Percentiles rank a stretch among this genome's conserved stretches.
These are phyloP conservation scores for Vitis labrusca DNA, from an alignment of 164 flowering plant species.

Conservation along the genomic window DNA sequence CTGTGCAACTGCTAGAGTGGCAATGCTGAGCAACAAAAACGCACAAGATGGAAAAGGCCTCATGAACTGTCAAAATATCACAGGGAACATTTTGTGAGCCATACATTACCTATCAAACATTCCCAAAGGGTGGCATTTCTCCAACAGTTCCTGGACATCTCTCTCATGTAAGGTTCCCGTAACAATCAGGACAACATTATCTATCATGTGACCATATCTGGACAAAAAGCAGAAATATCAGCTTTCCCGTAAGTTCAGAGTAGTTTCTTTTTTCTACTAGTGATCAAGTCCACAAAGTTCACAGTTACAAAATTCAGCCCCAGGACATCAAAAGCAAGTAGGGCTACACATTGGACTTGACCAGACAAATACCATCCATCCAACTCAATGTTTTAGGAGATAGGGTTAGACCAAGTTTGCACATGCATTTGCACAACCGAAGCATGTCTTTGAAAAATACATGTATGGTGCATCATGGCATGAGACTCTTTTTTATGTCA, in stretches of 20 bases:
- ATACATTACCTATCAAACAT: conserved; percentile 93
- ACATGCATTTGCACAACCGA: not conserved
- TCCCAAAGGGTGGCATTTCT: conserved; percentile 98
- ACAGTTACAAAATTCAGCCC: not conserved
- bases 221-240: conserved; percentile 10
- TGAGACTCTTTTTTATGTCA: no score
- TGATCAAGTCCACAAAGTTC: not conserved
- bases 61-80: not conserved
- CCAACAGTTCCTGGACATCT: conserved; percentile 95
- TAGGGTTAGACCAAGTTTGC: not conserved
- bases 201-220: conserved; percentile 99
- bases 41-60: not conserved
- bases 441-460: not conserved
- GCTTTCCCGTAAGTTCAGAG: conserved; percentile 1
- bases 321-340: no score
- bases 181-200: conserved; percentile 97
- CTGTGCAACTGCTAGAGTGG: conserved; percentile 97
- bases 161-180: conserved; percentile 99
- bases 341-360: not conserved
- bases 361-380: not conserved
- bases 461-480: not conserved
- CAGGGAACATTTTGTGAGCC: not conserved
- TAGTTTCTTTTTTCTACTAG: not conserved
- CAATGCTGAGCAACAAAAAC: conserved; percentile 63
- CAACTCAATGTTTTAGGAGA: not conserved